Evolutionary conservation across 192 early-diverging fungal genomes (phyloP).

Genomic region (Backusella macrospora): DNA sequence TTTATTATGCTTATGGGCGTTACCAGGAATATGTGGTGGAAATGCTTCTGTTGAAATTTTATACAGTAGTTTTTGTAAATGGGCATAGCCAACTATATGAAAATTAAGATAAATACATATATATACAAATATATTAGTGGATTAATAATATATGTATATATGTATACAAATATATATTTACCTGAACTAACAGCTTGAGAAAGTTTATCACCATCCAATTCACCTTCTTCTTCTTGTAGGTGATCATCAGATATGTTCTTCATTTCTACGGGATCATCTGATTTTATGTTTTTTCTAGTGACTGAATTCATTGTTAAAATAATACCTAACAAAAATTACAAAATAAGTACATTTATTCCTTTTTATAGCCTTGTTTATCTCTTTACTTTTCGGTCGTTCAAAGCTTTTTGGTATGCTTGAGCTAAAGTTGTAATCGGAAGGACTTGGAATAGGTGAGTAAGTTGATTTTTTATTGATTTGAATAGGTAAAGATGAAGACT

Average conservation of each 20-base stretch:
- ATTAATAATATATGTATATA: background rate
- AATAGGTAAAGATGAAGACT: conserved; percentile 15
- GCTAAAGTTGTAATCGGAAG: conserved; percentile 20
- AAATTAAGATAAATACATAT: background rate
- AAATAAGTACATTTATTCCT: background rate
- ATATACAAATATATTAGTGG: background rate
- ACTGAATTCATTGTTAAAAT: conserved; percentile 20
- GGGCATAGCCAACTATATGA: conserved; percentile 27
- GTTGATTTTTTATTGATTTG: background rate
- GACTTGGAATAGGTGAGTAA: conserved; percentile 24
- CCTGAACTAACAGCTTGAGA: conserved; percentile 11
- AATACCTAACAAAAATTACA: conserved; percentile 1
- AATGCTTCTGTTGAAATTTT: conserved; percentile 60
- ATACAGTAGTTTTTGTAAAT: conserved; percentile 47
- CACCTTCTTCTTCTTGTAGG: background rate
- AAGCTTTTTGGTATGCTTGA: conserved; percentile 22
- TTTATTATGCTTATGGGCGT: background rate
- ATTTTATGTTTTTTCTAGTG: background rate
- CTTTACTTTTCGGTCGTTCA: conserved; percentile 21
- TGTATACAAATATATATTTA: background rate
- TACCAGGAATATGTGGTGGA: conserved; percentile 37
- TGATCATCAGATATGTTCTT: background rate
- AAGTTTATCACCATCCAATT: background rate
- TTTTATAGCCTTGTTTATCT: background rate
- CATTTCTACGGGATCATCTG: conserved; percentile 6